A percentile compares a stretch with the other conserved stretches of the same genome.
phyloP scores from a whole-genome alignment of 2,329 filamentous ascomycete genomes.

The Myriosclerotinia curreyana region DNA sequence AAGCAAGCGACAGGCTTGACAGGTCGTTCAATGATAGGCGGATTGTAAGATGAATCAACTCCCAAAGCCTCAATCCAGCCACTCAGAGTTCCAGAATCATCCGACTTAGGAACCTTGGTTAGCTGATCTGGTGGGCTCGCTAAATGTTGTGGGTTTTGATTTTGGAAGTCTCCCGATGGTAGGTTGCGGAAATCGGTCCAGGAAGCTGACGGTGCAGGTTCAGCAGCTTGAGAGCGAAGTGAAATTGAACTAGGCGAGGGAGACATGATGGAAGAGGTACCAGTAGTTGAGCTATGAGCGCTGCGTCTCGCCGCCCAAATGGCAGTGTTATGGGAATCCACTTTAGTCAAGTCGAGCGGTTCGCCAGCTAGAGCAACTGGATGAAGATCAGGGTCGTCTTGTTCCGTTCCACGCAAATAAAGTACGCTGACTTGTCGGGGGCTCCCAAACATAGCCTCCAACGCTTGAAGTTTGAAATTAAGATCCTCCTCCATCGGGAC shows the following conservation, averaged over 20 bases:
- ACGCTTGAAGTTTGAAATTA: slow-evolving; percentile 70
- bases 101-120: slow-evolving; percentile 56
- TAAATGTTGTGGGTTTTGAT: slow-evolving; percentile 43
- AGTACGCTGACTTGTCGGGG: slow-evolving; percentile 75
- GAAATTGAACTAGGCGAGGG: slow-evolving; percentile 65
- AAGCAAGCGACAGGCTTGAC: slow-evolving; percentile 82
- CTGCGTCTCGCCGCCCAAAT: slow-evolving; percentile 48
- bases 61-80: slow-evolving; percentile 90
- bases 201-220: slow-evolving; percentile 40
- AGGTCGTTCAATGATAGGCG: slow-evolving; percentile 66
- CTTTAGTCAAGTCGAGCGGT: slow-evolving; percentile 56
- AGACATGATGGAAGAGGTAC: slow-evolving; percentile 60
- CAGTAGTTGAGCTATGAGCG: slow-evolving; percentile 55
- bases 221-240: slow-evolving; percentile 52
- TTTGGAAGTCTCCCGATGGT: slow-evolving; percentile 47
- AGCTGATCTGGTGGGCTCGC: slow-evolving; percentile 49
- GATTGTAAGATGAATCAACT: slow-evolving; percentile 81
- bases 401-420: slow-evolving; percentile 71
- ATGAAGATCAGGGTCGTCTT: slow-evolving; percentile 75
- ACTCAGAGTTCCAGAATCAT: slow-evolving; percentile 63
- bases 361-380: slow-evolving; percentile 73
- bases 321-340: slow-evolving; percentile 40
- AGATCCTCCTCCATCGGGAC: slow-evolving; percentile 69
- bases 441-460: slow-evolving; percentile 87
- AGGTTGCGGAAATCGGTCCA: slow-evolving; percentile 59